Conservation (phyloP, 768 basidiomycete species). For the Rhodocollybia butyracea region DNA sequence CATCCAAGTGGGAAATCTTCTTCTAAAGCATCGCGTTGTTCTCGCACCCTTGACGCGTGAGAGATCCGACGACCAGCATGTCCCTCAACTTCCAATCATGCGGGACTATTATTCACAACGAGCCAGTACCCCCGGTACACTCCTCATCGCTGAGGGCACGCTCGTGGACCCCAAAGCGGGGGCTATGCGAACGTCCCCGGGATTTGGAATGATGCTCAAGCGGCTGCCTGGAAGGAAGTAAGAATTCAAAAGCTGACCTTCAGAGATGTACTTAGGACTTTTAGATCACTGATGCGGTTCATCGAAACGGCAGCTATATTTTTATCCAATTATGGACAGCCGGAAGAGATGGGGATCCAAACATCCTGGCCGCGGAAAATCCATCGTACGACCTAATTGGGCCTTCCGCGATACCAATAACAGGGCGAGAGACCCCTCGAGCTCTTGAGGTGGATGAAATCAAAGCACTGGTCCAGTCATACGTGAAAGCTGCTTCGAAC, state of each 20-base stretch:
- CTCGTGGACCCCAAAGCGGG: constrained; percentile 29
- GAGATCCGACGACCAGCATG: constrained; percentile 29
- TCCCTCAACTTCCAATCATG: constrained; percentile 25
- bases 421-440: constrained; percentile 18
- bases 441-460: constrained; percentile 39
- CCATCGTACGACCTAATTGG: constrained; percentile 19
- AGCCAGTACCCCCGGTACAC: constrained; percentile 24
- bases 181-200: constrained; percentile 34
- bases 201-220: constrained; percentile 41
- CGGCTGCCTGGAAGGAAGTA: constrained; percentile 42
- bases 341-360: constrained; percentile 31
- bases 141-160: constrained; percentile 39
- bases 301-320: constrained; percentile 38
- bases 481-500: constrained; percentile 41
- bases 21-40: constrained; percentile 42
- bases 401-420: constrained; percentile 20
- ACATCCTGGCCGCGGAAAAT: constrained; percentile 17
- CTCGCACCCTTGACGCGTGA: constrained; percentile 44
- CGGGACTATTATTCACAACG: constrained; percentile 26
- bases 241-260: neutral
- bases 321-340: constrained; percentile 48
- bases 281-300: constrained; percentile 40
- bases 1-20: constrained; percentile 30
- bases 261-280: neutral
- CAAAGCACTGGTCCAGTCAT: constrained; percentile 34